Base-by-base conservation (phyloP, 2,329 filamentous ascomycete species). In the Ascochyta fabae region DNA sequence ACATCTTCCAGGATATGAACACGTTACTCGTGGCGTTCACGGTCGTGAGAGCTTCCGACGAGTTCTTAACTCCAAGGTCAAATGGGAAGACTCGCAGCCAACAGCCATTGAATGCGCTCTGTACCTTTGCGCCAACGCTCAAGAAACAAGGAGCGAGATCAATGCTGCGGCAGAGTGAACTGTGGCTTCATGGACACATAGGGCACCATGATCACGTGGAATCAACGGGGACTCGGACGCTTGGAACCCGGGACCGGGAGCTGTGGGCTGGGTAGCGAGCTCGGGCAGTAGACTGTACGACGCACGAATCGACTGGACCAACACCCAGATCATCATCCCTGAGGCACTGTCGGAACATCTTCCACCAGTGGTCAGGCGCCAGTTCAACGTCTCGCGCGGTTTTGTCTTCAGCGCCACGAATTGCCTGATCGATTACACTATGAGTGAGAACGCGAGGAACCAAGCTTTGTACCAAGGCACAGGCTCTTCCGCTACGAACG, bases 31-130 rank as follows among this genome's bases (percentile, higher is more conserved):
- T 54, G 16, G 23, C 41, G 9, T 48, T 60, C 16, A 38, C 34
- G 1, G 51, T 40, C 2, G 16, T 58, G 41, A 42, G 35, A 43
- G 56, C 40, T 10, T 15, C 57, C 5, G 33, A 58, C 13, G 48
- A 55, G 10, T 59, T 35, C 13, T 60, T 5, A 6, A 51, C 6
- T n/a, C 9, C 2, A 31, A 48, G 6, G n/a, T 39, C 0, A 9
- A 35, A 6, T 62, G 59, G 54, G 45, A 60, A 3, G 33, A 33
- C 10, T 39, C 53, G 16, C 34, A 26, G 2, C 53, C 56, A 3
- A 36, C 34, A 0, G 59, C 53, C 10, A 62, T 56, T 15, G 59
- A 62, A 22, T 62, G 59, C 16, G 56, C 48, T 8, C 34, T 62
- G 3, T 60, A 62, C 24, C 27, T 58, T 6, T 62, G 56, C 27